Evolutionary conservation across 148 eudicot species (phyloP), one percentile per base, ranked within the genome.

Genomic region (Vaccinium corymbosum): DNA sequence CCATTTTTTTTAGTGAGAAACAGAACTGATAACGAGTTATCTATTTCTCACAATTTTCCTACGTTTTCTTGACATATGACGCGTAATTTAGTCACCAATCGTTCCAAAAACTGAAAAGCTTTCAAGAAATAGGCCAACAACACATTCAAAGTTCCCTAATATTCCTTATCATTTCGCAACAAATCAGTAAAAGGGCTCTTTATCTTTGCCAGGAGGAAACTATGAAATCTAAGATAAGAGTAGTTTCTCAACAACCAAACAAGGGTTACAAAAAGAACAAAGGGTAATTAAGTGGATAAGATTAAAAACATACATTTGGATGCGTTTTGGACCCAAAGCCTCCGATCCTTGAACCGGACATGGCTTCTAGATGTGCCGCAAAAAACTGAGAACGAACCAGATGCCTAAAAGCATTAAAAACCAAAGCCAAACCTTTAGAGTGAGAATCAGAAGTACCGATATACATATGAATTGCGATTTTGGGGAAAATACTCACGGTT

Each of bases 251-350:
- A 8, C 55, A 73, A 79, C 3, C 15, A 19, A 80, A 15, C 35
- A 42, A 5, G 46, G 46, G 6, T 42, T 42, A 42, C 46, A 80
- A 14, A 13, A 29, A 68, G 27, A 59, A 20, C n/a, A 38, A 83
- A 6, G 53, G 73, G 35, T 46, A 7, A 72, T 32, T 12, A 71
- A 57, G 25, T 29, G 42, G 7, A 2, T 25, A 20, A 76, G 48
- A 15, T 22, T 5, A 42, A 59, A 76, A 48, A 32, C 89, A 76
- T 91, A 91, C 93, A 83, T 46, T 79, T 86, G 82, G 80, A 64
- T 19, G 68, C 38, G 81, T 81, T 80, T 22, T 29, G 55, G 64
- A 78, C 59, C 82, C 55, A 80, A 76, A 81, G 6, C 70, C 77
- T 83, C 76, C 53, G 51, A 16, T 42, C 71, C 68, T 46, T 56